These are phyloP conservation scores for Fragaria ananassa DNA, from an alignment of 306 rosid species.

Conservation along the genomic window DNA sequence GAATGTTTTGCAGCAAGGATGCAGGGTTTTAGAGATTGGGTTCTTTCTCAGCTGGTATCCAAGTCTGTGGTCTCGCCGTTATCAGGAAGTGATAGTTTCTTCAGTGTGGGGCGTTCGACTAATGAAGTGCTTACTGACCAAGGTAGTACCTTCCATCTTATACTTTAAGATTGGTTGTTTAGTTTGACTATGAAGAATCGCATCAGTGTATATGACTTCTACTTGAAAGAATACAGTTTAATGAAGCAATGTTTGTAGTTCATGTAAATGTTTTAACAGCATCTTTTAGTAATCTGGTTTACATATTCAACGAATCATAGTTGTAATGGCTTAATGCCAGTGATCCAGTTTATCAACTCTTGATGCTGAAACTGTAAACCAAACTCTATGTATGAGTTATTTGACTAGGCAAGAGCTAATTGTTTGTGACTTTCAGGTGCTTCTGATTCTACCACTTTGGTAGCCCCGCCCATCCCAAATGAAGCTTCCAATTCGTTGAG, in stretches of 20 bases:
- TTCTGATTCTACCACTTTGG: slow-evolving; percentile 34
- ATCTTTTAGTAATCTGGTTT: neutral
- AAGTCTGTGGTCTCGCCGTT: slow-evolving; percentile 64
- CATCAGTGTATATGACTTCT: neutral
- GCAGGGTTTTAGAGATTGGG: slow-evolving; percentile 79
- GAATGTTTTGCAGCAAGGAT: slow-evolving; percentile 53
- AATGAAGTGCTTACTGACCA: slow-evolving; percentile 48
- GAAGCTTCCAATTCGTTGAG: slow-evolving; percentile 35
- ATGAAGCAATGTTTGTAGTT: neutral
- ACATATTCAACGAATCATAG: too few relatives aligned
- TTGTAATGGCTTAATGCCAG: neutral
- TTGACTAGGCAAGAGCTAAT: slow-evolving; percentile 14
- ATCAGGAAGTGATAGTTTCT: slow-evolving; percentile 49
- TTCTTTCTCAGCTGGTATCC: slow-evolving; percentile 76
- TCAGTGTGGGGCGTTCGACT: slow-evolving; percentile 30
- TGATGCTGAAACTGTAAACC: neutral
- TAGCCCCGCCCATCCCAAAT: slow-evolving; percentile 26
- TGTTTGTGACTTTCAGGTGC: slow-evolving; percentile 35
- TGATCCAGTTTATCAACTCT: neutral
- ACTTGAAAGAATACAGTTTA: neutral
- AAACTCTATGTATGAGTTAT: slow-evolving; percentile 1
- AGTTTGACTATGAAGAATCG: neutral
- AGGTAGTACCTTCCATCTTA: slow-evolving; percentile 41
- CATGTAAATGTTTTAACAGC: neutral
- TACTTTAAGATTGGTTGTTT: neutral